These are phyloP conservation scores for Actinomortierella wolfii DNA, from an alignment of 371 early-diverging fungal genomes.

Conservation along the genomic window DNA sequence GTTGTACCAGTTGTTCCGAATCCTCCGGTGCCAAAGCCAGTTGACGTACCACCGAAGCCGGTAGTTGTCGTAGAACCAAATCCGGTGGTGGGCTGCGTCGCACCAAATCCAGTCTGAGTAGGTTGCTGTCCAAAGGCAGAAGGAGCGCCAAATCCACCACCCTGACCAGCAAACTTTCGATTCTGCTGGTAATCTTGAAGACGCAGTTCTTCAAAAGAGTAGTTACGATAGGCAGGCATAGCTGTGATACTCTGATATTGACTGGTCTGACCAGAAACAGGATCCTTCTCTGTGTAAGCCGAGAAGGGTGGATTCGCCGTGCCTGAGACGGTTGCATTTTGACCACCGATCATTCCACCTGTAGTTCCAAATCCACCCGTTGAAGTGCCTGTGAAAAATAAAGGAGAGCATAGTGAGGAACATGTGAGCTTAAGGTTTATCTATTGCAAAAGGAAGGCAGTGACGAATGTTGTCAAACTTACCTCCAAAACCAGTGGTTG, in stretches of 20 bases:
- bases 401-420: constrained; percentile 31
- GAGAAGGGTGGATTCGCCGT: constrained; percentile 80
- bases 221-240: constrained; percentile 89
- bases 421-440: constrained; percentile 32
- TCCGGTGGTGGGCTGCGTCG: constrained; percentile 25
- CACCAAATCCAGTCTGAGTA: constrained; percentile 47
- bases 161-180: constrained; percentile 67
- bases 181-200: constrained; percentile 88
- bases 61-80: constrained; percentile 54
- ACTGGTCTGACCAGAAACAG: constrained; percentile 59
- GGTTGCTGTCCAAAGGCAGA: constrained; percentile 35
- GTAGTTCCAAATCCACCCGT: constrained; percentile 59
- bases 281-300: constrained; percentile 70
- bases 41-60: constrained; percentile 15
- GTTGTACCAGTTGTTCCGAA: constrained; percentile 38
- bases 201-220: constrained; percentile 91
- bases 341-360: constrained; percentile 52
- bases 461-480: constrained; percentile 13
- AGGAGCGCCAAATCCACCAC: constrained; percentile 40
- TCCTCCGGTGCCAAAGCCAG: constrained; percentile 38
- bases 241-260: constrained; percentile 81
- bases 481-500: constrained; percentile 51
- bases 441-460: constrained; percentile 36
- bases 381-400: constrained; percentile 24
- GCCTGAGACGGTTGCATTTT: constrained; percentile 37